Base-by-base conservation (phyloP, 2,329 filamentous ascomycete genomes). In the Mycosphaerella sp. region DNA sequence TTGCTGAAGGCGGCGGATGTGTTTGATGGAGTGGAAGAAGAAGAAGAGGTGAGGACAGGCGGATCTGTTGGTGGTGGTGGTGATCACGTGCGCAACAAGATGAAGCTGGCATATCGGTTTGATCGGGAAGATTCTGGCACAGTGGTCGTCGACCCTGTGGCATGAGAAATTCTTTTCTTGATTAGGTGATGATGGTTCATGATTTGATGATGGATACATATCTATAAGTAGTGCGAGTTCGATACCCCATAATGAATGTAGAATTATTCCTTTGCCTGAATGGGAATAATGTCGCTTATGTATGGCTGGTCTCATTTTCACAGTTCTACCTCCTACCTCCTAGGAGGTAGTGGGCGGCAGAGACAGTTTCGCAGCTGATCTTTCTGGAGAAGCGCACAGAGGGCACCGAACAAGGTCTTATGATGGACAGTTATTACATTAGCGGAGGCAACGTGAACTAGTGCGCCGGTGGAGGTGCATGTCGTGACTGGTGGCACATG, bases 1-100 rank as follows among this genome's bases (percentile, higher is more conserved):
- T 32, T 56, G 10, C 23, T 56, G 39, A 46, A 51, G 41, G 54
- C 45, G 11, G 48, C 49, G 12, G 45, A 43, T 9, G 54, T 56
- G 14, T 56, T 56, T 42, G 45, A 45, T 6, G 43, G 31, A 23
- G 29, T 40, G n/a, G 21, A 21, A 21, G 21, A 21, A 4, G 21
- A 2, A 21, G 21, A 43, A 42, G 48, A 39, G 50, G 32, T 42
- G 21, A 14, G 48, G 23, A 31, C 1, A n/a, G 11, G 41, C 9
- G 17, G 11, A 21, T 42, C 8, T 23, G 41, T 21, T 10, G 9
- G 26, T 40, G 31, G 2, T 40, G 31, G 2, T 12, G 7, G 29
- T 40, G 41, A 9, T 45, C 21, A 21, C 21, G 40, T 23, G 1
- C 32, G 21, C 7, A 21, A 21, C 36, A 51, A 32, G 32, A 26